A percentile compares a stretch with the other conserved stretches of the same genome.
Evolutionary conservation across 2,329 filamentous ascomycete genomes (phyloP).

Genomic region (Aspergillus ibericus): DNA sequence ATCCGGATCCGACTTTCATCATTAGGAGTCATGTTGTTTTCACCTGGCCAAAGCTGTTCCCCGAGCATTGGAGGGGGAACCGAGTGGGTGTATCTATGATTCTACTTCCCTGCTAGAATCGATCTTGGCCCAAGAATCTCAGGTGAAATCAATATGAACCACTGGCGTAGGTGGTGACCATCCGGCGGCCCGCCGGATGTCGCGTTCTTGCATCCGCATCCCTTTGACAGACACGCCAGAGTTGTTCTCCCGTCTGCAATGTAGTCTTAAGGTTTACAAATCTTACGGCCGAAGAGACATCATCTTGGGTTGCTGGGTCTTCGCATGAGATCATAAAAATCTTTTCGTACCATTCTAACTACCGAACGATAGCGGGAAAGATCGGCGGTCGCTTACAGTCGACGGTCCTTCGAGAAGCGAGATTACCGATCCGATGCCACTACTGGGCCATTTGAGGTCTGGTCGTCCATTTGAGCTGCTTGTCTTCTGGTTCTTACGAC

Average conservation of each 20-base stretch:
- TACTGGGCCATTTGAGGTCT: neutral
- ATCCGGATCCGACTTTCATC: neutral
- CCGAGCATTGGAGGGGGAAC: too few relatives aligned
- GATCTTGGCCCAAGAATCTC: neutral
- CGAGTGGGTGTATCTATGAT: too few relatives aligned
- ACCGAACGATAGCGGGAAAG: neutral
- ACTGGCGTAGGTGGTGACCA: neutral
- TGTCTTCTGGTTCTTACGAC: neutral
- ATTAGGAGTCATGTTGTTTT: too few relatives aligned
- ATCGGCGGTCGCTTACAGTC: conserved; percentile 5
- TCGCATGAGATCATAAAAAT: neutral
- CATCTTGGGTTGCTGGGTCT: neutral
- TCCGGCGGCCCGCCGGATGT: conserved; percentile 20
- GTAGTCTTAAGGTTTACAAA: neutral
- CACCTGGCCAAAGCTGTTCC: too few relatives aligned
- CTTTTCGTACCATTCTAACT: neutral
- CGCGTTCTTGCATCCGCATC: conserved; percentile 18
- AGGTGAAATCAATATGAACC: neutral
- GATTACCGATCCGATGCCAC: neutral
- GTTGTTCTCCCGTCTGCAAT: neutral
- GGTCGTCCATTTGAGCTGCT: neutral
- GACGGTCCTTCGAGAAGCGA: neutral
- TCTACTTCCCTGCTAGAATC: neutral
- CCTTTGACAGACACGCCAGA: conserved; percentile 14
- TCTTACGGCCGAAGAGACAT: neutral